phyloP scores from a whole-genome alignment of 768 basidiomycete genomes.

The Leccinum sublutescens region DNA sequence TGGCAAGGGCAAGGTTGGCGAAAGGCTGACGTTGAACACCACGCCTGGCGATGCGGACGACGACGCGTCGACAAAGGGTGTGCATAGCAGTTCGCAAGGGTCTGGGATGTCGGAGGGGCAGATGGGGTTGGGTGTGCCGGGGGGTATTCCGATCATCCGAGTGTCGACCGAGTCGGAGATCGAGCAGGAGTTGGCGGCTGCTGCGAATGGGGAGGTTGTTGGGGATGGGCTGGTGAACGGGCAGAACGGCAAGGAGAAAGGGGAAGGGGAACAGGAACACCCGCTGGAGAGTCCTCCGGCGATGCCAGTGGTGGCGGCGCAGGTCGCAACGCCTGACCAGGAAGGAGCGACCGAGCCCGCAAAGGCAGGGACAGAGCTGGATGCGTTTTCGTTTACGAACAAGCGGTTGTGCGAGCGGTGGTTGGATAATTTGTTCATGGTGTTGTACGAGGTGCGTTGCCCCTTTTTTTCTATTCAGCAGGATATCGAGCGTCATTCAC shows the following conservation, averaged over 20 bases:
- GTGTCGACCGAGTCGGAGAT: conserved; percentile 72
- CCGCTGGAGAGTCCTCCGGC: background rate
- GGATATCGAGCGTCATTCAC: background rate
- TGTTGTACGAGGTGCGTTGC: conserved; percentile 82
- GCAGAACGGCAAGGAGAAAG: conserved; percentile 20
- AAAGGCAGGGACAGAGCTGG: conserved; percentile 37
- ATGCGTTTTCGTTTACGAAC: conserved; percentile 89
- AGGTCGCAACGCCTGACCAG: conserved; percentile 23
- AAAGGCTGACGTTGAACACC: conserved; percentile 3
- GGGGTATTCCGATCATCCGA: conserved; percentile 65
- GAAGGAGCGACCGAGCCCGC: conserved; percentile 22
- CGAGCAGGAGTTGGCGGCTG: conserved; percentile 39
- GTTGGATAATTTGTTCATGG: conserved; percentile 98
- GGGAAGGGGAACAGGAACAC: conserved; percentile 2
- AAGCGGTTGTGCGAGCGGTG: conserved; percentile 96
- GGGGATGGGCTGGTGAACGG: background rate
- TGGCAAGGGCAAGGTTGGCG: background rate
- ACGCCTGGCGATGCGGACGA: conserved; percentile 44
- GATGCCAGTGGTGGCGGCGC: conserved; percentile 41
- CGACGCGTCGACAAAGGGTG: conserved; percentile 66
- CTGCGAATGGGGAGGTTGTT: conserved; percentile 25
- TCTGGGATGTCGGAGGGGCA: conserved; percentile 29
- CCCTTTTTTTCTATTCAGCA: background rate
- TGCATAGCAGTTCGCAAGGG: conserved; percentile 36
- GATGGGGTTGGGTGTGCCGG: conserved; percentile 2